Base-by-base conservation (phyloP, 78 protist species). In the Creolimax fragrantissima region DNA sequence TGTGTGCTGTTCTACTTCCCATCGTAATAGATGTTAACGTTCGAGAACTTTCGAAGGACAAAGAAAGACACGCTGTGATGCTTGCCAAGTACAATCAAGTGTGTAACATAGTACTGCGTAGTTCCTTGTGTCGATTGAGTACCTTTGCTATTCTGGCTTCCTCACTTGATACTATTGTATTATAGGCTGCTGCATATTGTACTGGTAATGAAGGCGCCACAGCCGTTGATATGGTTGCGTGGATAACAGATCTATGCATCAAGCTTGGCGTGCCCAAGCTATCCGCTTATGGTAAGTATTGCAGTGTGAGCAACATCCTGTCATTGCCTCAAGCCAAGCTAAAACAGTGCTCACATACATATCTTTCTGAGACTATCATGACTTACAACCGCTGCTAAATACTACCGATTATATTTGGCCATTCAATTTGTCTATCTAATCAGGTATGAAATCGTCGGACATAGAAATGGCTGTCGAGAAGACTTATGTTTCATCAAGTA, bases 1-100 rank as follows among this genome's bases (percentile, higher is more conserved):
- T 92, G 81, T 90, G 93, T 42, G 94, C 93, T 17, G 42, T 86
- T 32, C 3, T 93, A 86, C 42, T 93, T 47, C 94, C 94, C 39
- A 92, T 89, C 42, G 94, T 93, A 11, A 35, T 90, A 32, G 44
- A 39, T 17, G 93, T 47, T 37, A 93, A 93, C 24, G 17, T 90
- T 17, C 35, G 6, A 35, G 92, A 35, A 5, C 93, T 91, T 36
- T 24, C 7, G 5, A 6, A 83, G 37, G 86, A 83, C 86, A 32
- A 36, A 6, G 41, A 35, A 24, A 5, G 42, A 35, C 35, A 83
- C 86, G 35, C 42, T 5, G 41, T 24, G 42, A 83, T 83, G 86
- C 86, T 83, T 1, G 41, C 5, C 41, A 83, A 83, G 7, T 83
- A 83, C 7, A 83, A 24, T 17, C 42, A 83, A 41, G 86, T 6